phyloP scores from a whole-genome alignment of 768 basidiomycete species.

The Agaricus blazei region DNA sequence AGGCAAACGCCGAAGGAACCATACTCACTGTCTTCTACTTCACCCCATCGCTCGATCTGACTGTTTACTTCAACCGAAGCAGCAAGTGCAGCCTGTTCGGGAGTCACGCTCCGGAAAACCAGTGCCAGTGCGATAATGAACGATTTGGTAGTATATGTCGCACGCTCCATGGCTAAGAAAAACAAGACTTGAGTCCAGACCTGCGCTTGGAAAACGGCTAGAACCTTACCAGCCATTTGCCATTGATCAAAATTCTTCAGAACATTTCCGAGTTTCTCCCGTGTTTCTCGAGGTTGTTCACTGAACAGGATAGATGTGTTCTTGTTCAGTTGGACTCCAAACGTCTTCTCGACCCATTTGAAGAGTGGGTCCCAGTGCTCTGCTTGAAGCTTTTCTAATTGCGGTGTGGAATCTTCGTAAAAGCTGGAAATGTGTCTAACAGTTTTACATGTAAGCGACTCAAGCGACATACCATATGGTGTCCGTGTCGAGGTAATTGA shows the following conservation, averaged over 20 bases:
- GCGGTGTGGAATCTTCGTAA: slow-evolving; percentile 63
- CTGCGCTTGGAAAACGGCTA: not conserved
- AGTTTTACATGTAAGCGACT: not conserved
- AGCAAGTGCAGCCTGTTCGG: slow-evolving; percentile 80
- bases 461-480: slow-evolving; percentile 67
- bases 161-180: slow-evolving; percentile 79
- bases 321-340: slow-evolving; percentile 59
- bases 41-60: slow-evolving; percentile 98
- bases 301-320: slow-evolving; percentile 70
- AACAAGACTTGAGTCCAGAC: slow-evolving; percentile 1
- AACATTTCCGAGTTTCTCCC: slow-evolving; percentile 49
- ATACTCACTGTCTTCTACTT: slow-evolving; percentile 95
- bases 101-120: slow-evolving; percentile 67
- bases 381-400: slow-evolving; percentile 69
- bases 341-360: slow-evolving; percentile 68
- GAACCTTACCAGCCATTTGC: slow-evolving; percentile 79
- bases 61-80: slow-evolving; percentile 91
- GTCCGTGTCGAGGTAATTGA: slow-evolving; percentile 91
- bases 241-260: slow-evolving; percentile 68
- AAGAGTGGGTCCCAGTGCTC: slow-evolving; percentile 88
- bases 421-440: slow-evolving; percentile 57
- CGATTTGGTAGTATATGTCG: slow-evolving; percentile 85
- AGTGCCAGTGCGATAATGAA: slow-evolving; percentile 86
- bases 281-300: slow-evolving; percentile 66
- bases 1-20: slow-evolving; percentile 2